Evolutionary conservation across 495 filamentous ascomycete species (phyloP).

Genomic region (Penicillium pancosmium): DNA sequence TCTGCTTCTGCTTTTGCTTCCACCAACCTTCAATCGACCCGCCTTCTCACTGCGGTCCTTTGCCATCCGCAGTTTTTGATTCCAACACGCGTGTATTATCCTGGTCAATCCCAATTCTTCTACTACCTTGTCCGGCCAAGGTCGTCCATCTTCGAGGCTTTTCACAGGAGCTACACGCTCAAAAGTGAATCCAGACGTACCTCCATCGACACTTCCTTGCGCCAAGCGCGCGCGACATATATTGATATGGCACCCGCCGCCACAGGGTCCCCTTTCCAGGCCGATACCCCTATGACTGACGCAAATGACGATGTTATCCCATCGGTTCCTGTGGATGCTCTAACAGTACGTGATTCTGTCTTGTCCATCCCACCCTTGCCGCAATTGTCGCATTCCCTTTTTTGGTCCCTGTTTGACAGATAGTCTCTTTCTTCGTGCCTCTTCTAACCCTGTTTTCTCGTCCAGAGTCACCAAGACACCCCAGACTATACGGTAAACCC

Average conservation of each 20-base stretch:
- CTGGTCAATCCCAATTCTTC: neutral
- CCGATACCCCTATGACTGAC: constrained; percentile 62
- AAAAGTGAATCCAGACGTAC: constrained; percentile 16
- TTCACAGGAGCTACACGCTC: constrained; percentile 10
- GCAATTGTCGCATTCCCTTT: constrained; percentile 10
- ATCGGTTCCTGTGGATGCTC: constrained; percentile 51
- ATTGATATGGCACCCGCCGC: constrained; percentile 61
- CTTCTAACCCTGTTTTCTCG: constrained; percentile 13
- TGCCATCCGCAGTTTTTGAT: neutral
- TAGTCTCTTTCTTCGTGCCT: too few relatives aligned
- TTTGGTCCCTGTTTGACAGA: neutral
- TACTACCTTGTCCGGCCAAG: neutral
- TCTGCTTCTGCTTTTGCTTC: neutral
- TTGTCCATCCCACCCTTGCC: too few relatives aligned
- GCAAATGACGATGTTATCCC: constrained; percentile 54
- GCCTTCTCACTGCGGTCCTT: neutral
- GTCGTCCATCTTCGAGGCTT: constrained; percentile 5
- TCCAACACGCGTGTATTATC: neutral
- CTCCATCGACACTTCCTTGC: constrained; percentile 22
- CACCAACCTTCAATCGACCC: neutral
- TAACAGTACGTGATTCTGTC: constrained; percentile 39
- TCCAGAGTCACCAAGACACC: constrained; percentile 73
- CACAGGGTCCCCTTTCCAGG: constrained; percentile 51
- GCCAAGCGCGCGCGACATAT: constrained; percentile 34
- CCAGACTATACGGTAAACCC: constrained; percentile 71